A percentile compares a stretch with the other conserved stretches of the same genome.
Conservation (phyloP, 768 basidiomycete species). For the Kwoniella heveanensis region DNA sequence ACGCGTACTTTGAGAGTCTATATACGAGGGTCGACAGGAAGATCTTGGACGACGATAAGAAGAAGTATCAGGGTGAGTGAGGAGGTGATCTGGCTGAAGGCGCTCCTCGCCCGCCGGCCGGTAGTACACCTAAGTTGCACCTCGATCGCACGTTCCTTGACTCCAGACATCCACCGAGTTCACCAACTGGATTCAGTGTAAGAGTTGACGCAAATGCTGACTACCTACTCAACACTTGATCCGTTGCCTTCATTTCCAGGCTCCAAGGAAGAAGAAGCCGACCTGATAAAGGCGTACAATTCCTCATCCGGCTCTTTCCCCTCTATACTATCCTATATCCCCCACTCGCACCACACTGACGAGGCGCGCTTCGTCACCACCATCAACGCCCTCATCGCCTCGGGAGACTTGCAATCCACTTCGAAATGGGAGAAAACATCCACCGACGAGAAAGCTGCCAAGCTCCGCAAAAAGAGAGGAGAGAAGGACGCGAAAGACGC, state of each 20-base stretch:
- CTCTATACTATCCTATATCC: conserved; percentile 79
- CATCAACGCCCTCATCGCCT: conserved; percentile 69
- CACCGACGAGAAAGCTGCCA: conserved; percentile 77
- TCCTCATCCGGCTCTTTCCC: conserved; percentile 73
- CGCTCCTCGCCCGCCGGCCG: too few species aligned
- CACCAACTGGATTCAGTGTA: too few species aligned
- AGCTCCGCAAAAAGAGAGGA: conserved; percentile 71
- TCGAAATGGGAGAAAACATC: conserved; percentile 69
- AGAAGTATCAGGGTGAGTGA: conserved; percentile 82
- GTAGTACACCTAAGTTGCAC: too few species aligned
- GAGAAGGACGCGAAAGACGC: conserved; percentile 82
- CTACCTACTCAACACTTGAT: too few species aligned
- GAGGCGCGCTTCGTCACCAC: conserved; percentile 77
- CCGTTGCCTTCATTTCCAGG: conserved; percentile 66
- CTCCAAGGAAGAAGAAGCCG: conserved; percentile 78
- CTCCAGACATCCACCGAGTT: too few species aligned
- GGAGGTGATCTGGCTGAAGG: too few species aligned
- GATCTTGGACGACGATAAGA: conserved; percentile 89
- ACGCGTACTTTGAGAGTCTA: conserved; percentile 86
- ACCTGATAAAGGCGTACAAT: conserved; percentile 74
- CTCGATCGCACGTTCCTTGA: too few species aligned
- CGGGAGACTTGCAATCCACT: conserved; percentile 61
- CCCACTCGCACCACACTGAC: conserved; percentile 80
- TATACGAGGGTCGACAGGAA: conserved; percentile 84
- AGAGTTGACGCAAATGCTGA: too few species aligned